Base-by-base conservation (phyloP, 2,329 filamentous ascomycete genomes). In the Penicillium vulpinum region DNA sequence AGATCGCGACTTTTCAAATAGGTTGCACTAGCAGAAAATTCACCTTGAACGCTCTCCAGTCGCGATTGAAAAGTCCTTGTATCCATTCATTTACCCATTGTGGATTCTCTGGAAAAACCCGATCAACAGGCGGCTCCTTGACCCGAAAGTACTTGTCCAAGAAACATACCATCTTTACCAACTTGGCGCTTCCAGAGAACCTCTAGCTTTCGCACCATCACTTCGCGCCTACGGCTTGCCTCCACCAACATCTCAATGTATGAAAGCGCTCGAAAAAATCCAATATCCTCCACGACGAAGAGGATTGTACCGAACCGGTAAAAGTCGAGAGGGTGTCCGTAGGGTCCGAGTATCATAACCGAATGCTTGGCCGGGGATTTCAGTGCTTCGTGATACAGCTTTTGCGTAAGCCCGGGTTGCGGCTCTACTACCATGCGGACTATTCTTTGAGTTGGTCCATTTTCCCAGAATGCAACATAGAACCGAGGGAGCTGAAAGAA, bases 231-330 rank as follows among this genome's bases (percentile, higher is more conserved):
- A 33, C 11, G 33, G 18, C 51, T 58, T 1, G 31, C 51, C 8
- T 58, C 1, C 5, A 58, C 51, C 13, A 58, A 21, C 16, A 45
- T 49, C n/a, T 31, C 16, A 13, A 58, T 46, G 5, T 39, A 55
- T 0, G 28, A 47, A 1, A 58, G 28, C 3, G 31, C 41, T 15
- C 51, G 46, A 28, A 58, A 55, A 11, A 58, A 38, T 1, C 51
- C n/a, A 41, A 58, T 48, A 15, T 46, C 46, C 21, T 58, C 46
- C 2, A 55, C 46, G 1, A 58, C 35, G 16, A 58, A 49, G 18
- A 58, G 4, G 9, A 58, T 40, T 6, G 50, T 58, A 33, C 50
- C 50, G 28, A 39, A 54, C 16, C 43, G n/a, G 8, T 26, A n/a
- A 3, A 57, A 36, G 40, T 28, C 2, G 18, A 29, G 26, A 5